Evolutionary conservation across 192 early-diverging fungal genomes (phyloP).

Genomic region (Coemansia sp.): DNA sequence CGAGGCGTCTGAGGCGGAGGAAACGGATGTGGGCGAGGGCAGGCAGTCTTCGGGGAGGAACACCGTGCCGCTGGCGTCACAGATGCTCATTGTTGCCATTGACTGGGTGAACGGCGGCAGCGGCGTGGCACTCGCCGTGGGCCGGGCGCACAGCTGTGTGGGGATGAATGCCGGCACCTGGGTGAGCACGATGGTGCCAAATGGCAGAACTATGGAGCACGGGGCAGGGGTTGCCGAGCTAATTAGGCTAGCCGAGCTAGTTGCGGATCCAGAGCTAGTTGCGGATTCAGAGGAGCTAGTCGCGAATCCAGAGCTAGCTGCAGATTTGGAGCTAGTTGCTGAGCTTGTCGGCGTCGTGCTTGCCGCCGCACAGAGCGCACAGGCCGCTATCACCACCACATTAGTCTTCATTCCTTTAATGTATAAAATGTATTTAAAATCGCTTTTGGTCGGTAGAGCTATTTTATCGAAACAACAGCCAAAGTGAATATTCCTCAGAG

Average conservation of each 20-base stretch:
- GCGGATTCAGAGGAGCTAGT: too few relatives aligned
- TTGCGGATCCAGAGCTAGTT: neutral
- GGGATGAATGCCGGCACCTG: neutral
- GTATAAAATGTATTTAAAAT: neutral
- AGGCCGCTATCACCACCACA: neutral
- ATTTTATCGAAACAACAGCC: neutral
- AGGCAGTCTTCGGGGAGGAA: constrained; percentile 13
- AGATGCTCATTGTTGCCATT: constrained; percentile 11
- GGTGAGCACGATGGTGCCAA: constrained; percentile 1
- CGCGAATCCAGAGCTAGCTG: too few relatives aligned
- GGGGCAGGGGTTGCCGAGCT: too few relatives aligned
- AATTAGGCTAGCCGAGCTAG: neutral
- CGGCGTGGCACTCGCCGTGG: neutral
- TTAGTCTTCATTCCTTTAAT: neutral
- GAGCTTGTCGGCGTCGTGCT: neutral
- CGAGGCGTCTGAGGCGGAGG: neutral
- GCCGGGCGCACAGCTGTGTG: neutral
- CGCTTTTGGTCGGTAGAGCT: too few relatives aligned
- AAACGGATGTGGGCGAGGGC: neutral
- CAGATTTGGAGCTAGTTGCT: neutral
- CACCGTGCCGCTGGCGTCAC: constrained; percentile 16
- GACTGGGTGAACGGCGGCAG: constrained; percentile 20
- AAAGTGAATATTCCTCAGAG: neutral
- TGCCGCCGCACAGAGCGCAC: neutral
- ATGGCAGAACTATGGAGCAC: neutral